Evolutionary conservation across 805 yeast genomes (phyloP).

Genomic region (Saccharomycopsis javanensis): DNA sequence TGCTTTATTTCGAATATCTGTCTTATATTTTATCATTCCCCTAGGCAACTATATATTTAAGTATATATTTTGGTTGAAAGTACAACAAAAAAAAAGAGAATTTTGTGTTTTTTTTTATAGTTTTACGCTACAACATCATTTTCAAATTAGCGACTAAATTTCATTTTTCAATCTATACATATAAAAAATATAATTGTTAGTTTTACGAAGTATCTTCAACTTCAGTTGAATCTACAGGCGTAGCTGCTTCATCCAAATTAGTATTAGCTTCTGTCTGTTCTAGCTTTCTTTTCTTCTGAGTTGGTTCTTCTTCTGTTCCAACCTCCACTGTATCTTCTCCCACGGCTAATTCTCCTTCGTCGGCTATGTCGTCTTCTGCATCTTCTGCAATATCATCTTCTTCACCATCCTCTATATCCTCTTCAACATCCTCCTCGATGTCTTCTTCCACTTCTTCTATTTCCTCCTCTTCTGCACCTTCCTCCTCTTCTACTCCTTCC

Average conservation of each 20-base stretch:
- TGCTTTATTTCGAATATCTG: not conserved
- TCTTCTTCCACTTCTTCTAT: slow-evolving; percentile 34
- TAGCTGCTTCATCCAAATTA: slow-evolving; percentile 8
- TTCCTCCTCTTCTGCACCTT: slow-evolving; percentile 31
- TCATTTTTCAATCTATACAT: not conserved
- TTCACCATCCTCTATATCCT: slow-evolving; percentile 26
- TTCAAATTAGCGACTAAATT: too few relatives aligned
- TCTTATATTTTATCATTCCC: not conserved
- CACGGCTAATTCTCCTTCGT: slow-evolving; percentile 22
- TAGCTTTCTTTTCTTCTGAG: slow-evolving; percentile 7
- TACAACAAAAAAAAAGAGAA: too few relatives aligned
- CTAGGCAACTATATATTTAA: too few relatives aligned
- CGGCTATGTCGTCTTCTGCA: slow-evolving; percentile 26
- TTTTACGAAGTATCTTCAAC: slow-evolving; percentile 1
- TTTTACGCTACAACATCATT: too few relatives aligned
- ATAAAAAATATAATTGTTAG: not conserved
- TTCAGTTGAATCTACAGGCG: slow-evolving; percentile 17
- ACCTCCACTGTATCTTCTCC: slow-evolving; percentile 23
- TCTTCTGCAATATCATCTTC: slow-evolving; percentile 25
- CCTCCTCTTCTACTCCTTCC: slow-evolving; percentile 33
- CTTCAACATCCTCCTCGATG: slow-evolving; percentile 29
- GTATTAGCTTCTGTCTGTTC: not conserved
- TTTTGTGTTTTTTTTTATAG: too few relatives aligned
- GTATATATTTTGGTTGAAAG: too few relatives aligned
- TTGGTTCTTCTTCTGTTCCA: slow-evolving; percentile 27